Percentiles rank a stretch among this genome's conserved stretches.
phyloP scores from a whole-genome alignment of 1,139 yeast genomes.

The Kluyveromyces marxianus region DNA sequence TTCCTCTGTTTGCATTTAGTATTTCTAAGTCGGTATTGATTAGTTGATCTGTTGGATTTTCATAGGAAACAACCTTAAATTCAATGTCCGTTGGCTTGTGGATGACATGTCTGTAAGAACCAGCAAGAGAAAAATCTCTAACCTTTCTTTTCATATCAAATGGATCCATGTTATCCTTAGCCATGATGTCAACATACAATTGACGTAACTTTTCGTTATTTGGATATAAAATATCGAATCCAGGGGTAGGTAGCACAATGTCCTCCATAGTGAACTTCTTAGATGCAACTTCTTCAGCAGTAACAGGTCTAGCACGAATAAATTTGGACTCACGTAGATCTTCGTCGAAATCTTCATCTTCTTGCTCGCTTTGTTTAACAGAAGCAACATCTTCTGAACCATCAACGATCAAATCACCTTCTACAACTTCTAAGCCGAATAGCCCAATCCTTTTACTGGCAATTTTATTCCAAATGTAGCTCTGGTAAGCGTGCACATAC shows the following conservation, averaged over 20 bases:
- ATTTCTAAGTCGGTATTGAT: slow-evolving; percentile 79
- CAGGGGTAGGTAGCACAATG: slow-evolving; percentile 90
- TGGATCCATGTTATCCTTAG: slow-evolving; percentile 75
- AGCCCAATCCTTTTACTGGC: slow-evolving; percentile 70
- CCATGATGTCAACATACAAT: slow-evolving; percentile 69
- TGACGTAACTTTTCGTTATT: slow-evolving; percentile 50
- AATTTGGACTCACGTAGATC: slow-evolving; percentile 52
- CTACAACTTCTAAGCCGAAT: slow-evolving; percentile 62
- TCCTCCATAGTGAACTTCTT: slow-evolving; percentile 67
- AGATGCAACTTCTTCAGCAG: slow-evolving; percentile 60
- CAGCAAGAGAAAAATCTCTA: slow-evolving; percentile 84
- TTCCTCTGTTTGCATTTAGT: slow-evolving; percentile 37
- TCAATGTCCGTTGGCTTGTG: slow-evolving; percentile 59
- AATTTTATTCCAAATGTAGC: slow-evolving; percentile 87
- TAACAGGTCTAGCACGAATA: slow-evolving; percentile 59
- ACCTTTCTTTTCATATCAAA: slow-evolving; percentile 75
- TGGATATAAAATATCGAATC: slow-evolving; percentile 83
- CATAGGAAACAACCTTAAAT: slow-evolving; percentile 57
- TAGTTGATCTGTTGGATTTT: slow-evolving; percentile 57
- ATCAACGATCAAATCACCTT: slow-evolving; percentile 74
- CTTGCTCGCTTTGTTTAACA: slow-evolving; percentile 15
- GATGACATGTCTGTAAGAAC: slow-evolving; percentile 77
- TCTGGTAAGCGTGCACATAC: slow-evolving; percentile 97
- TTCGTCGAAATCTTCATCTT: slow-evolving; percentile 46
- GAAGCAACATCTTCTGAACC: slow-evolving; percentile 23